These are phyloP conservation scores for Fusarium pilosicola DNA, from an alignment of 2,329 filamentous ascomycete species.

Conservation along the genomic window DNA sequence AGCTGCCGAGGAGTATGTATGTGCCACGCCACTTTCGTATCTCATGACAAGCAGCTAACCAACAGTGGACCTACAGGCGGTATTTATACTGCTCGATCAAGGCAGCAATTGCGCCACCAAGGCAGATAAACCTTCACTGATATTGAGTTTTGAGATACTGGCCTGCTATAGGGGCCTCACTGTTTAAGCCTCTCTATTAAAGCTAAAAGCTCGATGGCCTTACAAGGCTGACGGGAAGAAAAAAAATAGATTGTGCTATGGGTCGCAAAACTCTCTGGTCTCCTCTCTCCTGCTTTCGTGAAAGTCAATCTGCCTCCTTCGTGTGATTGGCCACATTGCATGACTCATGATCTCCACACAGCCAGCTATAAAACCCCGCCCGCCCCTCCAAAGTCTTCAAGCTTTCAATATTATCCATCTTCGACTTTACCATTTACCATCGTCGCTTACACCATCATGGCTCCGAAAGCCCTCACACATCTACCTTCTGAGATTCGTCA, in stretches of 20 bases:
- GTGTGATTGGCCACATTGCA: neutral
- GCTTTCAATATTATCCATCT: neutral
- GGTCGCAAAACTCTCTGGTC: neutral
- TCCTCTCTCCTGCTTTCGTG: neutral
- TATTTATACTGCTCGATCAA: neutral
- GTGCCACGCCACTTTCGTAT: neutral
- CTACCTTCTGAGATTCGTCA: conserved; percentile 18
- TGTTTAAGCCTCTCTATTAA: neutral
- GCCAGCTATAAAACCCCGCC: neutral
- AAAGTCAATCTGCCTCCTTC: neutral
- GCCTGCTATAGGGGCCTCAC: neutral
- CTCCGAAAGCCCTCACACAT: neutral
- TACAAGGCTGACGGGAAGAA: neutral
- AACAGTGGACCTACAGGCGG: neutral
- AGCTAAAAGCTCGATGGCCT: neutral
- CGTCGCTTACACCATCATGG: neutral
- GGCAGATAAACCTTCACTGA: neutral
- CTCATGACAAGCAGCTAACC: neutral
- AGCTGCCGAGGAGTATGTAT: neutral
- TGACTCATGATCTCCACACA: neutral
- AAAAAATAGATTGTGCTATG: neutral
- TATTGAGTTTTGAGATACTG: neutral
- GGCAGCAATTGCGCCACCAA: neutral
- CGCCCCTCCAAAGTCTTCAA: neutral
- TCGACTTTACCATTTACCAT: neutral